Evolutionary conservation across 2,329 filamentous ascomycete species (phyloP).

Genomic region (Aspergillus ochraceus): DNA sequence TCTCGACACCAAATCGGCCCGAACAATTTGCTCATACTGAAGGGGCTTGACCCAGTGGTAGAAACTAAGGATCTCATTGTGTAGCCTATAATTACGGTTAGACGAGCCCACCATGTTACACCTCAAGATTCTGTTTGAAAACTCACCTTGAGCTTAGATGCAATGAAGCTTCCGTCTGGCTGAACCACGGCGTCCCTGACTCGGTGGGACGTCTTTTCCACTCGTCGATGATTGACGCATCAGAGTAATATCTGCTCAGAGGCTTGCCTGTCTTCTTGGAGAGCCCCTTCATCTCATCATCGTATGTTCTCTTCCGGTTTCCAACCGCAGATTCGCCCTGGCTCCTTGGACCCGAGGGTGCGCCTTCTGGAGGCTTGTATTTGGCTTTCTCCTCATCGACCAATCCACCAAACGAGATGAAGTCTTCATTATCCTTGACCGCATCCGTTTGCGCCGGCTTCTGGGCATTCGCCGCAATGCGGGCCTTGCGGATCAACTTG

Average conservation of each 20-base stretch:
- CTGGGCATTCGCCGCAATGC: conserved; percentile 56
- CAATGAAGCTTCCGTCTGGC: conserved; percentile 27
- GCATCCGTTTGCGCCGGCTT: conserved; percentile 54
- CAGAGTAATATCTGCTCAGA: conserved; percentile 49
- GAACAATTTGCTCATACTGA: conserved; percentile 73
- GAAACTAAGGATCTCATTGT: conserved; percentile 88
- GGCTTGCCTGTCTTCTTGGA: conserved; percentile 56
- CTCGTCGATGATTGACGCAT: conserved; percentile 52
- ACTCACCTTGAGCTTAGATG: conserved; percentile 37
- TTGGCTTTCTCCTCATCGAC: conserved; percentile 52
- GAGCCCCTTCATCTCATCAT: conserved; percentile 65
- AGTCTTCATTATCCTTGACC: conserved; percentile 68
- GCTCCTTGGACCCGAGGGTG: conserved; percentile 36
- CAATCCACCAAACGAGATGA: conserved; percentile 79
- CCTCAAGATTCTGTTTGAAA: not conserved
- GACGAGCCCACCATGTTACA: not conserved
- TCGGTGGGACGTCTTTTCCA: conserved; percentile 52
- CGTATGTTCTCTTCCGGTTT: conserved; percentile 71
- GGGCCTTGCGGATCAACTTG: conserved; percentile 86
- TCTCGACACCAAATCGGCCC: conserved; percentile 69
- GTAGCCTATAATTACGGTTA: conserved; percentile 59
- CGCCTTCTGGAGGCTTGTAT: conserved; percentile 33
- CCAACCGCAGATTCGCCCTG: conserved; percentile 53
- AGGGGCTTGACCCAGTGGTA: conserved; percentile 80
- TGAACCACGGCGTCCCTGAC: conserved; percentile 63